A percentile compares a stretch with the other conserved stretches of the same genome.
These are phyloP conservation scores for Lithospermum erythrorhizon DNA, from an alignment of 257 asterid genomes.

Conservation along the genomic window DNA sequence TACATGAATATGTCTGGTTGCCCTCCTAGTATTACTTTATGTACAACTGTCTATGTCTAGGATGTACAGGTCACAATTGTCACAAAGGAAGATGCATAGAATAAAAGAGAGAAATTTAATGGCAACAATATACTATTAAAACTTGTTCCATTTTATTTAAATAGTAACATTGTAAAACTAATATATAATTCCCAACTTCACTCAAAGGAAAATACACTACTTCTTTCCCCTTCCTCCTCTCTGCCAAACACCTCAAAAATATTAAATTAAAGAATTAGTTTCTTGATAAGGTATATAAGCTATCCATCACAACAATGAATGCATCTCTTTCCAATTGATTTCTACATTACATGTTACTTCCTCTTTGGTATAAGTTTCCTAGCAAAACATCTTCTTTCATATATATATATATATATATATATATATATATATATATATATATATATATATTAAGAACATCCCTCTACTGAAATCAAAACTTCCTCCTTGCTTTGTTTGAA, in stretches of 20 bases:
- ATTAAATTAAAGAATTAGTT: slow-evolving; percentile 15
- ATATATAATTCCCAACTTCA: slow-evolving; percentile 21
- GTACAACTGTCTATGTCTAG: slow-evolving; percentile 75
- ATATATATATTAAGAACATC: no score
- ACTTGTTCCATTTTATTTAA: background rate
- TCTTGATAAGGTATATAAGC: slow-evolving; percentile 55
- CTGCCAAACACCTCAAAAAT: slow-evolving; percentile 12
- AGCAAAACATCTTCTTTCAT: no score
- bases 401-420: no score
- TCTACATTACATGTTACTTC: slow-evolving; percentile 9
- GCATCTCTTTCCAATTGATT: slow-evolving; percentile 27
- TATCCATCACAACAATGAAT: slow-evolving; percentile 31
- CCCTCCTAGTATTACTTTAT: slow-evolving; percentile 25
- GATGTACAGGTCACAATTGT: slow-evolving; percentile 44
- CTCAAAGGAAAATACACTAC: slow-evolving; percentile 18
- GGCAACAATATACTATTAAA: slow-evolving; percentile 1
- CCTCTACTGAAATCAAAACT: no score
- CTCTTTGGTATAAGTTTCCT: background rate
- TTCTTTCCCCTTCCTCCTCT: slow-evolving; percentile 4
- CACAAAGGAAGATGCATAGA: slow-evolving; percentile 6
- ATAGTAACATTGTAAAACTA: slow-evolving; percentile 17
- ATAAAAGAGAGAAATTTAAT: background rate
- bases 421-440: no score
- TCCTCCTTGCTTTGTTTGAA: no score
- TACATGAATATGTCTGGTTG: slow-evolving; percentile 24